Percentiles rank a stretch among this genome's conserved stretches.
Conservation (phyloP, 208 protist genomes). For the Leishmania major region DNA sequence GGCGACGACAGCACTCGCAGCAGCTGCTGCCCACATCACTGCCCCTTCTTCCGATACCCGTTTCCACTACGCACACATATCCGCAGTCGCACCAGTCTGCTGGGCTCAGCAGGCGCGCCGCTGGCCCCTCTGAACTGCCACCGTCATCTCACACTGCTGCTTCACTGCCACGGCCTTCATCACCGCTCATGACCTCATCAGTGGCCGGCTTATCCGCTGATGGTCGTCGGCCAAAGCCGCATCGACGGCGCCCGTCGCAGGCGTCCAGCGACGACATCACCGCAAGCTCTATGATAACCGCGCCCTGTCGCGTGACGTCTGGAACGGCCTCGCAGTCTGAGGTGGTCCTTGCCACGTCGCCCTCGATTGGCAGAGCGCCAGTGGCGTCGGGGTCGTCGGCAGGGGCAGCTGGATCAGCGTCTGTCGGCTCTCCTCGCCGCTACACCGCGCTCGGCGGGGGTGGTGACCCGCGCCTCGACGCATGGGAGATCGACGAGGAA, state of each 20-base stretch:
- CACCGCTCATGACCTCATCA: not conserved
- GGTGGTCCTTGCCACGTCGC: not conserved
- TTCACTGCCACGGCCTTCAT: not conserved
- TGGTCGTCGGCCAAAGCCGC: not conserved
- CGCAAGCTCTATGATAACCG: not conserved
- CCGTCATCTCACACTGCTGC: not conserved
- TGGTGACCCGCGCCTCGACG: not conserved
- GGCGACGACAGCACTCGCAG: not conserved
- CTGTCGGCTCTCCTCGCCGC: not conserved
- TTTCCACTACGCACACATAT: not conserved
- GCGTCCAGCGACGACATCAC: not conserved
- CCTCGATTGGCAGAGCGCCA: not conserved
- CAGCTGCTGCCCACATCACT: not conserved
- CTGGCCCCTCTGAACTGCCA: not conserved
- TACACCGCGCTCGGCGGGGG: not conserved
- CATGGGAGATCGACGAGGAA: conserved; percentile 11
- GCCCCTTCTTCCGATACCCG: not conserved
- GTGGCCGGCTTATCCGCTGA: not conserved
- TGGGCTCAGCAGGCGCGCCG: not conserved
- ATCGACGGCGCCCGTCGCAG: not conserved
- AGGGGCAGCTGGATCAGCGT: not conserved
- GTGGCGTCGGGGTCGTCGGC: not conserved
- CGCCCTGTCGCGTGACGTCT: not conserved
- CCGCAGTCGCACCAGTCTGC: not conserved
- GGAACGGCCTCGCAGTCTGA: not conserved